Percentiles rank a stretch among this genome's conserved stretches.
Conservation (phyloP, 805 yeast species). For the Maudiozyma pseudohumilis region DNA sequence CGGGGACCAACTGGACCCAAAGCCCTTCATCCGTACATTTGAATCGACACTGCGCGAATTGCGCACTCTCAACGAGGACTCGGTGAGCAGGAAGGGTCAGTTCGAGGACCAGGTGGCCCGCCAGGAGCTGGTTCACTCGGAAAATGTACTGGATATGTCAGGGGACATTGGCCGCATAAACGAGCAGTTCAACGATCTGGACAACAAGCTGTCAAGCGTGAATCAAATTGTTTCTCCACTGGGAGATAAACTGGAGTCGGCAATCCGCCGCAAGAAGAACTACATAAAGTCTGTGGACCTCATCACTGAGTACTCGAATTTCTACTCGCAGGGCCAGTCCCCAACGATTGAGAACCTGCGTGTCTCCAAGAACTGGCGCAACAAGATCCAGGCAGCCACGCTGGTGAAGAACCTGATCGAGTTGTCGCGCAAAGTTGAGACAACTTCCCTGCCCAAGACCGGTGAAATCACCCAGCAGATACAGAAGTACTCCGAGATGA, state of each 20-base stretch:
- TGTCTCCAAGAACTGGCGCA: slow-evolving; percentile 43
- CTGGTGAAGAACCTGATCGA: slow-evolving; percentile 55
- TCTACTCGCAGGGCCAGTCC: slow-evolving; percentile 40
- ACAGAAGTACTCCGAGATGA: slow-evolving; percentile 60
- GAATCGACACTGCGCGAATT: slow-evolving; percentile 75
- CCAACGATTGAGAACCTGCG: slow-evolving; percentile 49
- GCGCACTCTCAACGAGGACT: slow-evolving; percentile 48
- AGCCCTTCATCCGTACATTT: slow-evolving; percentile 88
- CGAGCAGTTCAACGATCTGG: slow-evolving; percentile 19
- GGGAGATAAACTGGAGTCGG: slow-evolving; percentile 55
- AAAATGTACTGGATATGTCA: slow-evolving; percentile 43
- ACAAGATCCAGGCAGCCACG: slow-evolving; percentile 50
- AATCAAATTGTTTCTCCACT: slow-evolving; percentile 55
- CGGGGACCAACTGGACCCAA: slow-evolving; percentile 53
- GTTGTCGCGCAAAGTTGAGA: slow-evolving; percentile 54
- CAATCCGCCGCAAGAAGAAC: slow-evolving; percentile 64
- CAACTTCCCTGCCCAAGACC: slow-evolving; percentile 41
- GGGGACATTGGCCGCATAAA: slow-evolving; percentile 16
- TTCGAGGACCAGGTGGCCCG: slow-evolving; percentile 48
- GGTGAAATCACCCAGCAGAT: slow-evolving; percentile 33
- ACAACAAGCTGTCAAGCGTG: slow-evolving; percentile 35
- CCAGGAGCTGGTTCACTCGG: slow-evolving; percentile 57
- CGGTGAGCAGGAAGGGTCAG: slow-evolving; percentile 39
- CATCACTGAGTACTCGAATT: slow-evolving; percentile 67
- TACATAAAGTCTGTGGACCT: slow-evolving; percentile 63